Percentiles rank a stretch among this genome's conserved stretches.
Evolutionary conservation across 2,329 filamentous ascomycete species (phyloP).

Genomic region (Coniochaeta hoffmannii): DNA sequence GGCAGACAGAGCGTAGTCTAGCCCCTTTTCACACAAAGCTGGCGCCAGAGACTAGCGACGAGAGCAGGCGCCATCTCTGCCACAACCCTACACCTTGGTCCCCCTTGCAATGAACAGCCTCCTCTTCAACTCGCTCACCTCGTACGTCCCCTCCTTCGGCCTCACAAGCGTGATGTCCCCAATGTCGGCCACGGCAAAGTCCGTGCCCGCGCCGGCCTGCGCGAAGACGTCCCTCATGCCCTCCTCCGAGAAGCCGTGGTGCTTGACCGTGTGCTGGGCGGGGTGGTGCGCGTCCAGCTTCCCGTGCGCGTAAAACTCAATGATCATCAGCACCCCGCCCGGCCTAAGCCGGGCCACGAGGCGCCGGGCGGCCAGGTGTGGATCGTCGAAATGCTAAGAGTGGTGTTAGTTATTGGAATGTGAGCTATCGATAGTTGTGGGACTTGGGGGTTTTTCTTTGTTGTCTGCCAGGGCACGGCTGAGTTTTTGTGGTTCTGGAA

Average conservation of each 20-base stretch:
- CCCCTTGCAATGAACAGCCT: conserved; percentile 45
- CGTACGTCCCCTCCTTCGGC: conserved; percentile 26
- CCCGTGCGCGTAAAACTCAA: conserved; percentile 58
- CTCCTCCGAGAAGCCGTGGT: conserved; percentile 57
- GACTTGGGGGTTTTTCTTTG: neutral
- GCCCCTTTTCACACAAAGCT: neutral
- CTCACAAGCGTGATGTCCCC: conserved; percentile 28
- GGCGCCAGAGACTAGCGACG: neutral
- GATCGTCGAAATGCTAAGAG: conserved; percentile 55
- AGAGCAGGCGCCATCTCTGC: neutral
- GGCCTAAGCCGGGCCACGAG: conserved; percentile 55
- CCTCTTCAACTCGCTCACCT: conserved; percentile 26
- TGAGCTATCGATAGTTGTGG: neutral
- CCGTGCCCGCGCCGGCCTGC: conserved; percentile 48
- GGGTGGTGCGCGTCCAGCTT: conserved; percentile 13
- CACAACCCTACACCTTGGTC: conserved; percentile 24
- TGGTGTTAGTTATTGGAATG: neutral
- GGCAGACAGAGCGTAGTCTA: neutral
- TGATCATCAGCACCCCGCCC: conserved; percentile 59
- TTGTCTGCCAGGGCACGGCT: neutral
- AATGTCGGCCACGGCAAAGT: conserved; percentile 51
- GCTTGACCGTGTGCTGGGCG: conserved; percentile 46
- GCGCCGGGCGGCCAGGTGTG: conserved; percentile 48
- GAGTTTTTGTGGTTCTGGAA: too few relatives aligned
- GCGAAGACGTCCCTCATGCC: conserved; percentile 54